These are phyloP conservation scores for Kwoniella dendrophila DNA, from an alignment of 768 basidiomycete species.

Conservation along the genomic window DNA sequence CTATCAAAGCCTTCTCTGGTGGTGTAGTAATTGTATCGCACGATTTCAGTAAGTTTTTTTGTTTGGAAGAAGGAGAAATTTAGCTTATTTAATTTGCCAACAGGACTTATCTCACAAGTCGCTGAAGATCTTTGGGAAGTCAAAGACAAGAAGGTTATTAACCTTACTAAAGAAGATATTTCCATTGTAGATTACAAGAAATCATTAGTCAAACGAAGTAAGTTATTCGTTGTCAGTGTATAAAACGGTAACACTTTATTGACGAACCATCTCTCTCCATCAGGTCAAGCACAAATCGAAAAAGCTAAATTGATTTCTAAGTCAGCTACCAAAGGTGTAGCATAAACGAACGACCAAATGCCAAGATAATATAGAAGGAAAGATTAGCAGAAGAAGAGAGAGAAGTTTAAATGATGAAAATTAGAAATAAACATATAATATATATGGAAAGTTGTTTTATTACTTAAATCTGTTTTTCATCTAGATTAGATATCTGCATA, in stretches of 20 bases:
- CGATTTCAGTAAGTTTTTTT: conserved; percentile 81
- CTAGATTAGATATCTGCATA: background rate
- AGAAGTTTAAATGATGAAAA: too few species aligned
- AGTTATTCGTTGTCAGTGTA: conserved; percentile 45
- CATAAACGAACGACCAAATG: conserved; percentile 21
- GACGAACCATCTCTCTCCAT: conserved; percentile 1
- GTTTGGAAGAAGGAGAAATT: background rate
- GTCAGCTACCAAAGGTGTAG: conserved; percentile 60
- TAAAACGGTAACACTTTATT: background rate
- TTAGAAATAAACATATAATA: too few species aligned
- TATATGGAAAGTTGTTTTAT: too few species aligned
- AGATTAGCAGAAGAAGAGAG: background rate
- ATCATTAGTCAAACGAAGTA: conserved; percentile 73
- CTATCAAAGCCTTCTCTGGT: conserved; percentile 96
- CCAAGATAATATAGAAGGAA: background rate
- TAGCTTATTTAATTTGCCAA: background rate
- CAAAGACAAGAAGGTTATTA: conserved; percentile 86
- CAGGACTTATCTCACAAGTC: conserved; percentile 93
- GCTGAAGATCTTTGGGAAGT: conserved; percentile 99
- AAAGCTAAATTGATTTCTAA: conserved; percentile 93
- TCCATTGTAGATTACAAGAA: conserved; percentile 92
- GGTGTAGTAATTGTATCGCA: conserved; percentile 99
- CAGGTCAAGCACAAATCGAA: conserved; percentile 82
- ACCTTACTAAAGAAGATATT: conserved; percentile 87
- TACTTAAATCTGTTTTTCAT: background rate